A percentile compares a stretch with the other conserved stretches of the same genome.
These are phyloP conservation scores for Chytriomyces confervae DNA, from an alignment of 192 early-diverging fungal species.

Conservation along the genomic window DNA sequence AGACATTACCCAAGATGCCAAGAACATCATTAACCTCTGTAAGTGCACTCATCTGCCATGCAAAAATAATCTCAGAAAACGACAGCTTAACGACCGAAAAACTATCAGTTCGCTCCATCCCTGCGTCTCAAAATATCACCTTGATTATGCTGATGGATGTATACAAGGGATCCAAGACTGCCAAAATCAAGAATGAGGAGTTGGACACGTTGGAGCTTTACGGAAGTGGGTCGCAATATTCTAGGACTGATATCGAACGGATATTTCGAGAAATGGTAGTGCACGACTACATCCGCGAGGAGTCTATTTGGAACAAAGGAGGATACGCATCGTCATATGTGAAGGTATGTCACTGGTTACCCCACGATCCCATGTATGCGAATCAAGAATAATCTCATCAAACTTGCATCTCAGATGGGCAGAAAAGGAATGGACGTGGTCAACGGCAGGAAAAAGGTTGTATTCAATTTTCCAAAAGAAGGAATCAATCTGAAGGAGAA, in stretches of 20 bases:
- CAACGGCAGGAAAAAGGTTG: slow-evolving; percentile 1
- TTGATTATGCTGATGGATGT: slow-evolving; percentile 74
- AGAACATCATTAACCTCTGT: slow-evolving; percentile 60
- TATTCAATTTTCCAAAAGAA: slow-evolving; percentile 27
- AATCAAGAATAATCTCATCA: slow-evolving; percentile 5
- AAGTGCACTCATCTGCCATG: not conserved
- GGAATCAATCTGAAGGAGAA: not conserved
- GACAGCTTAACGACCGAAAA: no score
- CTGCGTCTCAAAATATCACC: slow-evolving; percentile 59
- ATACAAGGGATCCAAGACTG: slow-evolving; percentile 72
- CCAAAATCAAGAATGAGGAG: slow-evolving; percentile 56
- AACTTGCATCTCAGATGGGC: not conserved
- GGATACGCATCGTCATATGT: slow-evolving; percentile 71
- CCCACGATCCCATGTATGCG: not conserved
- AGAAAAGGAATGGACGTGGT: slow-evolving; percentile 20
- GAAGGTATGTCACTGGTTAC: slow-evolving; percentile 32
- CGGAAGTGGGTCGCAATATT: slow-evolving; percentile 56
- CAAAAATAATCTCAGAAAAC: not conserved
- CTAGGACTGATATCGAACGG: slow-evolving; percentile 68
- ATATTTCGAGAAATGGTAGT: slow-evolving; percentile 72
- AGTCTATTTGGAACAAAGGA: slow-evolving; percentile 61
- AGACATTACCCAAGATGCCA: slow-evolving; percentile 64
- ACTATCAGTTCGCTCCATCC: slow-evolving; percentile 37
- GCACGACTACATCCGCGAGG: slow-evolving; percentile 69
- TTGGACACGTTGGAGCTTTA: slow-evolving; percentile 60